Conservation (phyloP, 441 rosid genomes). For the Cnidoscolus chayamansa region DNA sequence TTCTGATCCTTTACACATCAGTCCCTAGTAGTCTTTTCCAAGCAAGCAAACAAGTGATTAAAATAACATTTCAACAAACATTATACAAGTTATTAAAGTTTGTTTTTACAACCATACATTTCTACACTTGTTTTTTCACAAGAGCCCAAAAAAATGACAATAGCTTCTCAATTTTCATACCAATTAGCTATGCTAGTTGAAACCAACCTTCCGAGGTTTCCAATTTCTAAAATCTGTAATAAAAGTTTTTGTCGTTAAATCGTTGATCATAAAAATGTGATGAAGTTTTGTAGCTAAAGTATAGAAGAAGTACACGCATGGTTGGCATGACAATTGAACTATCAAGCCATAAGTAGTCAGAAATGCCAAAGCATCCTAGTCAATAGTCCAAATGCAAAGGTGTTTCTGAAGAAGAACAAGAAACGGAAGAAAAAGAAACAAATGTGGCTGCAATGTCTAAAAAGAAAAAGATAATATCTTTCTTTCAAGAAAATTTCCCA, state of each 20-base stretch:
- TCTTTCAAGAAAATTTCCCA: too few relatives aligned
- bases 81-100: neutral
- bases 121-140: constrained; percentile 1
- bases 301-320: neutral
- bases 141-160: neutral
- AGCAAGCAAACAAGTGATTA: neutral
- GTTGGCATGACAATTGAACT: neutral
- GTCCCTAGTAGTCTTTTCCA: neutral
- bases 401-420: neutral
- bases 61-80: neutral
- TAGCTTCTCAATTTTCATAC: neutral
- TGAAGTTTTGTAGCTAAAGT: neutral
- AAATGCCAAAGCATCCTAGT: neutral
- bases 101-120: neutral
- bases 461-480: neutral
- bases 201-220: neutral
- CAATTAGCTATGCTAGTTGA: neutral
- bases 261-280: neutral
- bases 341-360: neutral
- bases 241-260: neutral
- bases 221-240: neutral
- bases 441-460: neutral
- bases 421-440: neutral
- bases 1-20: neutral
- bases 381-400: neutral